These are phyloP conservation scores for Boechera retrofracta DNA, from an alignment of 345 rosid species.

Conservation along the genomic window DNA sequence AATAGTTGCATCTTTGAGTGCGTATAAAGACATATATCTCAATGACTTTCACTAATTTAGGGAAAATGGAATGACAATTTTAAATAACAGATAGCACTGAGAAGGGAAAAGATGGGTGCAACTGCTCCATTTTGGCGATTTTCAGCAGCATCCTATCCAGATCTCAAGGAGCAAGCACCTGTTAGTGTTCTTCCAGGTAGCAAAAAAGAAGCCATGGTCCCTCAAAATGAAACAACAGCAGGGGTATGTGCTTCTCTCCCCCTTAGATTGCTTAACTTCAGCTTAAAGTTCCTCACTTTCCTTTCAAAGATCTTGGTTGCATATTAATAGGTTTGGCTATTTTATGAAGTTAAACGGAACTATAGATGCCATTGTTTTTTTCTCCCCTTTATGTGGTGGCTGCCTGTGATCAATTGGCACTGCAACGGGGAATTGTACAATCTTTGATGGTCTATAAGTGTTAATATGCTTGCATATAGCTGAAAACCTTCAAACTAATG, in stretches of 20 bases:
- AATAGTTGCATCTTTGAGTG: conserved; percentile 27
- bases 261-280: conserved; percentile 27
- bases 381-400: conserved; percentile 7
- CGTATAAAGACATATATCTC: conserved; percentile 20
- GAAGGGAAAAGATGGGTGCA: conserved; percentile 91
- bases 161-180: conserved; percentile 61
- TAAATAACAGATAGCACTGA: conserved; percentile 74
- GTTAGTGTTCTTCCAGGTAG: conserved; percentile 53
- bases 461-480: conserved; percentile 16
- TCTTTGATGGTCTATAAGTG: conserved; percentile 27
- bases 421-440: conserved; percentile 7
- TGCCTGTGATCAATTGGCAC: conserved; percentile 25
- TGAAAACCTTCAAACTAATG: conserved; percentile 15
- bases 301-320: conserved; percentile 11
- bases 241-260: conserved; percentile 62
- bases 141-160: conserved; percentile 98
- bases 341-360: conserved; percentile 3
- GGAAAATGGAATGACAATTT: conserved; percentile 25
- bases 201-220: conserved; percentile 47
- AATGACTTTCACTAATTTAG: conserved; percentile 23
- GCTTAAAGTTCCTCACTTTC: conserved; percentile 7
- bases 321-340: conserved; percentile 9
- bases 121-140: conserved; percentile 97
- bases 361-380: not conserved
- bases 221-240: conserved; percentile 51